phyloP scores from a whole-genome alignment of 2,329 filamentous ascomycete genomes.

The Colletotrichum tropicale region DNA sequence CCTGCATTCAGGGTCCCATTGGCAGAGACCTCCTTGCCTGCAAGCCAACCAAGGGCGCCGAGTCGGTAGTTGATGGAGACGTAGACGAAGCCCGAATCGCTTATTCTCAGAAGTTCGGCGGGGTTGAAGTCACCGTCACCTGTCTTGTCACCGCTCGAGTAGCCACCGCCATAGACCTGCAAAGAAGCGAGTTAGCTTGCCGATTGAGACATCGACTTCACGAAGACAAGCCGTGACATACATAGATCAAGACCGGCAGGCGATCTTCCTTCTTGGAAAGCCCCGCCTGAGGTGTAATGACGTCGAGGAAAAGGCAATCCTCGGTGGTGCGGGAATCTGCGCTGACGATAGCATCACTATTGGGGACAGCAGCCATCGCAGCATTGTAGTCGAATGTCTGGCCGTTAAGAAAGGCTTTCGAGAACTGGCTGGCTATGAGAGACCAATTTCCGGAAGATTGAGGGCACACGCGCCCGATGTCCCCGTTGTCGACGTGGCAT shows the following conservation, averaged over 20 bases:
- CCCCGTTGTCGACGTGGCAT: conserved; percentile 31
- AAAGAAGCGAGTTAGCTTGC: background rate
- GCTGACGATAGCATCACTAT: conserved; percentile 21
- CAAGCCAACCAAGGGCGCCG: background rate
- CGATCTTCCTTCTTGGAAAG: background rate
- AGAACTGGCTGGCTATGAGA: background rate
- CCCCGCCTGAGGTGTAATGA: background rate
- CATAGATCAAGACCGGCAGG: background rate
- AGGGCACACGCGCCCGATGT: background rate
- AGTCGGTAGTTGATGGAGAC: background rate
- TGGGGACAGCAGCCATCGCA: background rate
- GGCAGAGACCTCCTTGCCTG: background rate
- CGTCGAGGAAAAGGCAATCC: background rate
- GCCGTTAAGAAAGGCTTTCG: background rate
- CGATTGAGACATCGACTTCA: too few relatives aligned
- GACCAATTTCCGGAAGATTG: background rate
- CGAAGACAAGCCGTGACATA: background rate
- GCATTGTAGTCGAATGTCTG: background rate
- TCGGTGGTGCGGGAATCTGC: background rate
- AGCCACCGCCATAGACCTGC: conserved; percentile 15
- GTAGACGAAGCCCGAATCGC: background rate
- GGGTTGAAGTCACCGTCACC: background rate
- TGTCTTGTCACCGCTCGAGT: background rate
- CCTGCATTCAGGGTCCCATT: background rate
- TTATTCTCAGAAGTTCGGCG: background rate